Evolutionary conservation across 345 rosid species (phyloP), one percentile per base, ranked within the genome.

Genomic region (Brassica nigra): DNA sequence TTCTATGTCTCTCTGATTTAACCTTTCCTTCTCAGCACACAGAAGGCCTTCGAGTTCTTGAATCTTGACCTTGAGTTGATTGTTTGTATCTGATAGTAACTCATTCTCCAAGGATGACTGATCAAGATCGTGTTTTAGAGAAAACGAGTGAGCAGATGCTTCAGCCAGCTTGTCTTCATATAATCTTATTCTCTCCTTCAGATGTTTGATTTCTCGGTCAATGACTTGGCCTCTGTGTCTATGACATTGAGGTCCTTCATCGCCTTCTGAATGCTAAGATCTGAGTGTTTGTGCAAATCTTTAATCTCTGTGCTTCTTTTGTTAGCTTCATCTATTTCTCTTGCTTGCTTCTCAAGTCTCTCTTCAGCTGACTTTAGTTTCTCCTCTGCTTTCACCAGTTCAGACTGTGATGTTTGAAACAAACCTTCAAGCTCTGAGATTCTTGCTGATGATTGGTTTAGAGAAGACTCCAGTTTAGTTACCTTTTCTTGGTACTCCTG

Each of bases 31-130:
- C 65, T 91, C 84, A 16, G 86, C 68, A 76, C 77, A 76, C 12
- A 91, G 79, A 78, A 78, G 70, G 68, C 90, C 91, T 62, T 92
- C 86, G 65, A 93, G 93, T 78, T 93, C 94, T 61, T 88, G 88
- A 42, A 93, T 84, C 88, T 85, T 88, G 62, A 66, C 66, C 81
- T 90, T 88, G 27, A 93, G 96, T 76, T 93, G 90, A 71, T 76
- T 83, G 81, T 88, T 93, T 77, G 91, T 86, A 83, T 84, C 89
- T 16, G 84, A 86, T 74, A 93, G 79, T 42, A 89, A 80, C 71
- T 88, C 89, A 68, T 89, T 90, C 71, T 93, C 95, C 9, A 87
- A 86, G 15, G 62, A 70, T 9, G 91, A 84, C 71, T 68, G 83
- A 68, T 93, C 88, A 76, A 95, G 55, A 62, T 90, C 95, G 81